Evolutionary conservation across 306 rosid genomes (phyloP), one percentile per base, ranked within the genome.

Genomic region (Canavalia ensiformis): DNA sequence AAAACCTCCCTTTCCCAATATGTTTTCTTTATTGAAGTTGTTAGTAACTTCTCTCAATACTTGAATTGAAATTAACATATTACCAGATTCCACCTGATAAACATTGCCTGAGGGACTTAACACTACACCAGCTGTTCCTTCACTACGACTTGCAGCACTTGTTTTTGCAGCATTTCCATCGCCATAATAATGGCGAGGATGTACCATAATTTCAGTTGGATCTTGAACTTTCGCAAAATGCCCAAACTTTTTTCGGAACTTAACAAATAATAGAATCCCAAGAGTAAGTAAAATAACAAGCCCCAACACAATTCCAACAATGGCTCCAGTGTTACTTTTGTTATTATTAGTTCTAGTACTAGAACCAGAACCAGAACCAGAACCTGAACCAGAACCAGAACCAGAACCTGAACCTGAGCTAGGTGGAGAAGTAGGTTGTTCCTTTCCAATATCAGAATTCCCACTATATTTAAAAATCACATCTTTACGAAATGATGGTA

Each of bases 1-100:
- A 60, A 93, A 95, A 6, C 99, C 98, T 0, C 99, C 99, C 8
- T 29, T 90, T 13, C 99, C 99, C 63, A 95, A 75, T 71, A 91
- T 81, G 72, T 90, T 91, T 11, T 82, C 81, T 34, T 90, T 79
- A 31, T 89, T 79, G 69, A 95, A 95, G 79, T 91, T 86, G 80
- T 88, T 66, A 31, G 98, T 95, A 63, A 90, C 97, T n/a, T 64
- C 84, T 79, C 84, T 87, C 73, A 95, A 83, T 78, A 95, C 84
- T 80, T 90, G 89, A 75, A 95, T 88, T 11, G 98, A 85, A 66
- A 93, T 95, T 4, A 89, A 83, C 91, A 93, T 83, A 76, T 75
- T 90, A 29, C 93, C 84, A 68, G 85, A 78, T 78, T 92, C 98
- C 28, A 80, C 90, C 3, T 86, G 85, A 34, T 84, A 93, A 64